A percentile compares a stretch with the other conserved stretches of the same genome.
These are phyloP conservation scores for Beauveria australis DNA, from an alignment of 2,329 filamentous ascomycete genomes.

Conservation along the genomic window DNA sequence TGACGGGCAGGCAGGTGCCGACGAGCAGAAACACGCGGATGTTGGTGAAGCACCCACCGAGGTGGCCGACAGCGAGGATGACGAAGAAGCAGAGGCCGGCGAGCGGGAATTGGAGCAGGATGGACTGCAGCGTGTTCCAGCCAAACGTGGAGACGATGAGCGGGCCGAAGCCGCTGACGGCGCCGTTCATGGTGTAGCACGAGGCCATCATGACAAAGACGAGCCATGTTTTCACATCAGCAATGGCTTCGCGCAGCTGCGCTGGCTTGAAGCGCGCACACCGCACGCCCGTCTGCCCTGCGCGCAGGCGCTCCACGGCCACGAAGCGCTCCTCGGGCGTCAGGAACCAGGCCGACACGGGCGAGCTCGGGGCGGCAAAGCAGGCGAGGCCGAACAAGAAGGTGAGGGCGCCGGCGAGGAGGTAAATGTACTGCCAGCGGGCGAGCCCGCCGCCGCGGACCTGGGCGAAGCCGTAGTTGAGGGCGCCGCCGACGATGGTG, in stretches of 20 bases:
- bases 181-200: slow-evolving; percentile 64
- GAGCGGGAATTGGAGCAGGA: slow-evolving; percentile 68
- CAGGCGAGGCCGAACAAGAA: slow-evolving; percentile 57
- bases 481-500: slow-evolving; percentile 53
- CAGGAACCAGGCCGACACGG: slow-evolving; percentile 62
- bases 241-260: slow-evolving; percentile 49
- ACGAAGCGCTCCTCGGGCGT: slow-evolving; percentile 53
- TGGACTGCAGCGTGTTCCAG: slow-evolving; percentile 53
- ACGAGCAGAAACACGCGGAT: slow-evolving; percentile 58
- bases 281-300: slow-evolving; percentile 55
- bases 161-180: slow-evolving; percentile 62
- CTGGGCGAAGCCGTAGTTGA: slow-evolving; percentile 63
- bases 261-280: slow-evolving; percentile 50
- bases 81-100: slow-evolving; percentile 59
- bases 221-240: slow-evolving; percentile 56
- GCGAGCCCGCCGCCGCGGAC: slow-evolving; percentile 44
- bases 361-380: slow-evolving; percentile 57
- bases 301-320: slow-evolving; percentile 54
- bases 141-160: slow-evolving; percentile 66
- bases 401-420: slow-evolving; percentile 55
- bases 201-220: slow-evolving; percentile 61
- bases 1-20: slow-evolving; percentile 61
- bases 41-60: slow-evolving; percentile 52
- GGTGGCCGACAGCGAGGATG: slow-evolving; percentile 58
- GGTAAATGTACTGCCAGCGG: slow-evolving; percentile 64